phyloP scores from a whole-genome alignment of 2,329 filamentous ascomycete species.

The Talaromyces sp. region DNA sequence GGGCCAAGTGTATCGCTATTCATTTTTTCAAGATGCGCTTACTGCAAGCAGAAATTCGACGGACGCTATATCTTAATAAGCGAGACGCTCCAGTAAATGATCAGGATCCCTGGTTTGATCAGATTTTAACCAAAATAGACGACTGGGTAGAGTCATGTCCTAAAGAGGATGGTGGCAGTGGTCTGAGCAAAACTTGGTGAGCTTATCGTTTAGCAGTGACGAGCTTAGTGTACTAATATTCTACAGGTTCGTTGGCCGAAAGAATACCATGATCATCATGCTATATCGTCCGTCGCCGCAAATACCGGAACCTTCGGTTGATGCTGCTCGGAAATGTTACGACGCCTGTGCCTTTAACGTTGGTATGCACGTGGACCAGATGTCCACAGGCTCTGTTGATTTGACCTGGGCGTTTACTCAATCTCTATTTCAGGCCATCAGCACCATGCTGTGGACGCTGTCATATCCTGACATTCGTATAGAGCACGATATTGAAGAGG shows the following conservation, averaged over 20 bases:
- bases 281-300: conserved; percentile 90
- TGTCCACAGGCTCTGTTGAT: conserved; percentile 71
- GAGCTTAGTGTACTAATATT: not conserved
- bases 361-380: conserved; percentile 73
- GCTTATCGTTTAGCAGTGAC: conserved; percentile 29
- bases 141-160: conserved; percentile 77
- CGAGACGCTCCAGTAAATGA: conserved; percentile 72
- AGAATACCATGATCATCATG: conserved; percentile 84
- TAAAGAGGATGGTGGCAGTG: conserved; percentile 63
- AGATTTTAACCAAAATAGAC: conserved; percentile 74
- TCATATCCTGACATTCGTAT: conserved; percentile 81
- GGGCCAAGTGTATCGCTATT: conserved; percentile 84
- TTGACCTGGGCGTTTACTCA: conserved; percentile 93
- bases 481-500: conserved; percentile 68
- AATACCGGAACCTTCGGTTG: conserved; percentile 74
- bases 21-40: conserved; percentile 92
- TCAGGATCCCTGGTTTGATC: conserved; percentile 78
- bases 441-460: conserved; percentile 85
- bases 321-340: conserved; percentile 78
- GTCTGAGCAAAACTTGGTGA: conserved; percentile 78
- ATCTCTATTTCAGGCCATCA: conserved; percentile 85
- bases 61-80: conserved; percentile 82
- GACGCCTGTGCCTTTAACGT: conserved; percentile 81
- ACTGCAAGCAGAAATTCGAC: conserved; percentile 80
- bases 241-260: conserved; percentile 60